Evolutionary conservation across 2,329 filamentous ascomycete species (phyloP).

Genomic region (Pseudogymnoascus pannorum): DNA sequence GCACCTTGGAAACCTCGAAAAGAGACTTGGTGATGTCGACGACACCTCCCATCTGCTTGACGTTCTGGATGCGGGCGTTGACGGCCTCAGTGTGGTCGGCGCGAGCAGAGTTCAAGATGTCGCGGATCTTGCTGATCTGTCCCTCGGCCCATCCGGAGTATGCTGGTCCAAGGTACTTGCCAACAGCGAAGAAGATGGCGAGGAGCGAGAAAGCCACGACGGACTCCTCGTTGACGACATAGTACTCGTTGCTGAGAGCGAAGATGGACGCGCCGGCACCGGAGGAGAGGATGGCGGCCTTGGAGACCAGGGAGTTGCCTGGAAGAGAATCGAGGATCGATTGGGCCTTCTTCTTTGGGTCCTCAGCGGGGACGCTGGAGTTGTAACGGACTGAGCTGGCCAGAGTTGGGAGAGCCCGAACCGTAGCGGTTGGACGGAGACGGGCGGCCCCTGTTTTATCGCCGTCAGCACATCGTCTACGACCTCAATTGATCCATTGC

Average conservation of each 20-base stretch:
- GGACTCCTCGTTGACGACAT: slow-evolving; percentile 98
- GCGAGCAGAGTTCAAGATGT: slow-evolving; percentile 88
- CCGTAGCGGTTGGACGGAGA: slow-evolving; percentile 73
- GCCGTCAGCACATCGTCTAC: slow-evolving; percentile 16
- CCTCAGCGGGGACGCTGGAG: slow-evolving; percentile 72
- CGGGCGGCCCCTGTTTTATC: slow-evolving; percentile 63
- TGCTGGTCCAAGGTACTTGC: slow-evolving; percentile 86
- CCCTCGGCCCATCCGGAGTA: slow-evolving; percentile 89
- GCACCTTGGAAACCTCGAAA: slow-evolving; percentile 96
- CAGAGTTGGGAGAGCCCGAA: slow-evolving; percentile 69
- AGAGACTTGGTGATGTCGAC: slow-evolving; percentile 95
- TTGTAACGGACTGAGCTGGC: slow-evolving; percentile 58
- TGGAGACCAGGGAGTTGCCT: slow-evolving; percentile 85
- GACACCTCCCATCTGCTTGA: slow-evolving; percentile 88
- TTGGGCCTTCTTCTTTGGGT: slow-evolving; percentile 95
- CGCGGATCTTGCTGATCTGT: slow-evolving; percentile 87
- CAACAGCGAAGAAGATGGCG: slow-evolving; percentile 84
- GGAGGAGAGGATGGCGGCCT: slow-evolving; percentile 94
- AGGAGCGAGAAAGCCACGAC: slow-evolving; percentile 89
- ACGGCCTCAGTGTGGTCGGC: slow-evolving; percentile 93
- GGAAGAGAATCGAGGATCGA: slow-evolving; percentile 90
- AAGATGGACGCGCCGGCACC: slow-evolving; percentile 85
- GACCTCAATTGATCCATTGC: slow-evolving; percentile 12
- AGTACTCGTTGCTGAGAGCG: slow-evolving; percentile 98
- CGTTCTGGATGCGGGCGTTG: slow-evolving; percentile 86